Evolutionary conservation across 1,284 basidiomycete genomes (phyloP), one percentile per base, ranked within the genome.

Genomic region (Caloboletus inedulis): DNA sequence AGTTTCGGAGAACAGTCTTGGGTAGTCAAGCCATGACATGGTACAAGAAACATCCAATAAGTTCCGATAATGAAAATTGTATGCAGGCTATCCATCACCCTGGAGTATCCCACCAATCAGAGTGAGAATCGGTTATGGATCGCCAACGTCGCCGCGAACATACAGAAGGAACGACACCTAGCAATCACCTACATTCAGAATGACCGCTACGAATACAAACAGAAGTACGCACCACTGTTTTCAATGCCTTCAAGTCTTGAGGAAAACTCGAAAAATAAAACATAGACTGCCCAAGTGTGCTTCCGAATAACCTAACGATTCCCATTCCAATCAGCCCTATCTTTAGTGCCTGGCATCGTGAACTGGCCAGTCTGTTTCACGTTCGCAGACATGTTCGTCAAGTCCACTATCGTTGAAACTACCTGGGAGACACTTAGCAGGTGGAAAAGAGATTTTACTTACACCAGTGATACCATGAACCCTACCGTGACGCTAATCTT

Each of bases 181-280:
- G 18, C 10, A 29, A 0, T 3, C 29, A n/a, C 23, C 7, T 19
- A 30, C 5, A 7, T 25, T 61, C 21, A 54, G 29, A 27, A 14
- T 3, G 8, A 23, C 0, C 1, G 6, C 3, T 10, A 30, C 7
- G 10, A 13, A 16, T 4, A 25, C 2, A 8, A 41, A 12, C n/a
- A 13, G 34, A 43, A 27, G 4, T 3, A 52, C 57, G 30, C 21
- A 62, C 58, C 49, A 41, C 1, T 0, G 9, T 21, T 19, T 62
- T 62, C 43, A 62, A 35, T 9, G 41, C 35, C 29, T 10, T 59
- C 6, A 59, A n/a, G 40, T 61, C 59, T 3, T 18, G 29, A 8
- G 57, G 52, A 31, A 59, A 61, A 27, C 29, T 56, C 14, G 6
- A 27, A 27, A 53, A 45, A n/a, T 62, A 62, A 33, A 57, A 52